Evolutionary conservation across 768 basidiomycete genomes (phyloP).

Genomic region (Clavaria fumosa): DNA sequence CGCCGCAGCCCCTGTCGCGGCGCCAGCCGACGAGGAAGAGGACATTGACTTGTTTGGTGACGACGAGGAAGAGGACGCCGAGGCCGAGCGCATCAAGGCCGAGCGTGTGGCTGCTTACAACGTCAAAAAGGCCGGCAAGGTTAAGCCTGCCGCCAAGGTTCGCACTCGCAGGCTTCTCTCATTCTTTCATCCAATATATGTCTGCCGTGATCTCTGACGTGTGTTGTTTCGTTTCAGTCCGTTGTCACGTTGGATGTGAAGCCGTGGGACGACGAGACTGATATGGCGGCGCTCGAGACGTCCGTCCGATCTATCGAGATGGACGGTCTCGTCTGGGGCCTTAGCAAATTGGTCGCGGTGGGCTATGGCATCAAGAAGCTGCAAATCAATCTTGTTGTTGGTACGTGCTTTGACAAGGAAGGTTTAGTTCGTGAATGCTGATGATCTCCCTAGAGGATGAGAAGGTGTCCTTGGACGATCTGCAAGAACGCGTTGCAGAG

Average conservation of each 20-base stretch:
- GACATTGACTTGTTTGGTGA: slow-evolving; percentile 82
- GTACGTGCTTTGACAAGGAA: too few relatives aligned
- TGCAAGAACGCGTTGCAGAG: slow-evolving; percentile 81
- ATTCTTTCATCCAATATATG: slow-evolving; percentile 3
- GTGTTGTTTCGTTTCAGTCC: slow-evolving; percentile 38
- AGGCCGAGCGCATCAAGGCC: slow-evolving; percentile 76
- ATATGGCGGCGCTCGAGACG: slow-evolving; percentile 78
- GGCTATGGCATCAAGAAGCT: slow-evolving; percentile 91
- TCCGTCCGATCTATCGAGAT: slow-evolving; percentile 73
- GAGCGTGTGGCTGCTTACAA: slow-evolving; percentile 91
- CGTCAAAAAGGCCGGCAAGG: slow-evolving; percentile 83
- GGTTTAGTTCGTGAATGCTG: too few relatives aligned
- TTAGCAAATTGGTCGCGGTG: slow-evolving; percentile 80
- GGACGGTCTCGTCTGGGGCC: slow-evolving; percentile 93
- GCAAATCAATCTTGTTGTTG: slow-evolving; percentile 48
- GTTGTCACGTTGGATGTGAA: slow-evolving; percentile 97
- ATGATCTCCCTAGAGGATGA: slow-evolving; percentile 85
- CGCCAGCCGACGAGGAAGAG: slow-evolving; percentile 54
- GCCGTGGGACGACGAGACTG: slow-evolving; percentile 99
- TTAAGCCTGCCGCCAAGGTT: slow-evolving; percentile 84
- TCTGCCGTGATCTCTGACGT: slow-evolving; percentile 6
- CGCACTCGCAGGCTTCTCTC: slow-evolving; percentile 10
- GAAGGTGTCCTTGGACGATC: slow-evolving; percentile 79
- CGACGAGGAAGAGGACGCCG: slow-evolving; percentile 69
- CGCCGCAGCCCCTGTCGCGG: slow-evolving; percentile 22